These are phyloP conservation scores for Haplographium delicatum DNA, from an alignment of 495 filamentous ascomycete species.

Conservation along the genomic window DNA sequence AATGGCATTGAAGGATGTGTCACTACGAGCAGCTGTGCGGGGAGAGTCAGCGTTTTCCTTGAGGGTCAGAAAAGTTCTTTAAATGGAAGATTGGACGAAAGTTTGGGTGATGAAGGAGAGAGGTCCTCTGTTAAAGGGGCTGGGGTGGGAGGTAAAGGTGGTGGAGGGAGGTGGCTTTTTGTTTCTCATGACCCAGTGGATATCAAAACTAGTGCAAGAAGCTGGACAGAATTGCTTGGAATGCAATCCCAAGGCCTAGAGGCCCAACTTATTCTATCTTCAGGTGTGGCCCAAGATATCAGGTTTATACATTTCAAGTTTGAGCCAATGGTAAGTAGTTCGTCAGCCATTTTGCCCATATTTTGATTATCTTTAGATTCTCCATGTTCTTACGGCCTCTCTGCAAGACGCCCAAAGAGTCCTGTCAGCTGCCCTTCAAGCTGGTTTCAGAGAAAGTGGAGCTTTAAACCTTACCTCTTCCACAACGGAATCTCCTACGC, in stretches of 20 bases:
- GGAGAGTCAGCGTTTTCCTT: slow-evolving; percentile 76
- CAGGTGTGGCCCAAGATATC: slow-evolving; percentile 19
- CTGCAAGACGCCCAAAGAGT: slow-evolving; percentile 64
- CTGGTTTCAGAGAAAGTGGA: slow-evolving; percentile 90
- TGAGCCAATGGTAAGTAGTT: slow-evolving; percentile 77
- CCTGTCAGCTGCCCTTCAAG: slow-evolving; percentile 65
- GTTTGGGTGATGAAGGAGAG: not conserved
- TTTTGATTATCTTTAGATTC: slow-evolving; percentile 59
- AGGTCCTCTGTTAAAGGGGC: slow-evolving; percentile 22
- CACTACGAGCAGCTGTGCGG: slow-evolving; percentile 89
- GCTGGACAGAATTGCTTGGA: slow-evolving; percentile 20
- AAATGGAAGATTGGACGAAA: not conserved
- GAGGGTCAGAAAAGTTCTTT: slow-evolving; percentile 57
- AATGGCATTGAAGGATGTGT: slow-evolving; percentile 69
- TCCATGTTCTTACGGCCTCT: slow-evolving; percentile 77
- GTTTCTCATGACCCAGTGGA: slow-evolving; percentile 73
- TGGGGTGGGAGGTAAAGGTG: slow-evolving; percentile 71
- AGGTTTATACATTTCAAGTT: slow-evolving; percentile 86
- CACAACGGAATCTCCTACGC: slow-evolving; percentile 30
- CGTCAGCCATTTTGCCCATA: no score
- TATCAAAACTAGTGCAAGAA: slow-evolving; percentile 5
- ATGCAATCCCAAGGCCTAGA: slow-evolving; percentile 3
- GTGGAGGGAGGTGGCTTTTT: slow-evolving; percentile 77
- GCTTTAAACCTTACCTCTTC: slow-evolving; percentile 40
- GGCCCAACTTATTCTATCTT: not conserved